Base-by-base conservation (phyloP, 2,329 filamentous ascomycete genomes). In the Aspergillus ibericus region DNA sequence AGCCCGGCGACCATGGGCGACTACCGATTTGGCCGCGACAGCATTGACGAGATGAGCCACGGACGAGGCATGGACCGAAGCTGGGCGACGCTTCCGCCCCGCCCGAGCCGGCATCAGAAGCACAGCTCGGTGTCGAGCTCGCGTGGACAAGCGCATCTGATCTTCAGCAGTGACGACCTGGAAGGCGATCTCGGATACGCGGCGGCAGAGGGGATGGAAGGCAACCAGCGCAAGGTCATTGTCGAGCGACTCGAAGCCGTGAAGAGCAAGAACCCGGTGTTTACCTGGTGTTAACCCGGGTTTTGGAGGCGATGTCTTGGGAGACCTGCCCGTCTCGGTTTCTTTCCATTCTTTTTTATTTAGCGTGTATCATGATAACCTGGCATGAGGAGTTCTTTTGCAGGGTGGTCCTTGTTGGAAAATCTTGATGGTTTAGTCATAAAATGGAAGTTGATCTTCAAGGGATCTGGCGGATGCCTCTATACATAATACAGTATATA, bases 111-210 rank as follows among this genome's bases (percentile, higher is more conserved):
- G 50, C 64, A 70, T 38, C 70, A 63, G 48, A 73, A 71, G 49
- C 68, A 72, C 59, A 72, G 64, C 62, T 85, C 70, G 66, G 75
- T 72, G 63, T 82, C 72, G 15, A 69, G 72, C 59, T 67, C 68
- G 55, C 70, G 72, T 48, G 72, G 77, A 52, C 55, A 65, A 59
- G 59, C 68, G 55, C 60, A 71, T 66, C 72, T 80, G 71, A 78
- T 77, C 67, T 82, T 85, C 59, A 84, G 88, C 60, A 86, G 88
- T 52, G 90, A 92, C 66, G 90, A 96, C 66, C 81, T 92, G 7
- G 93, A 96, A 69, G 95, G 95, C 0, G 95, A 99, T 75, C 79
- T 99, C 27, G 95, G 95, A 9, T 99, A 96, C 76, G 92, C 93
- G 10, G 93, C 93, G 1, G 95, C 95, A 0, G 91, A 93, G 73